Conservation (phyloP, 2,329 filamentous ascomycete genomes). For the Ceratocystis cacaofunesta region DNA sequence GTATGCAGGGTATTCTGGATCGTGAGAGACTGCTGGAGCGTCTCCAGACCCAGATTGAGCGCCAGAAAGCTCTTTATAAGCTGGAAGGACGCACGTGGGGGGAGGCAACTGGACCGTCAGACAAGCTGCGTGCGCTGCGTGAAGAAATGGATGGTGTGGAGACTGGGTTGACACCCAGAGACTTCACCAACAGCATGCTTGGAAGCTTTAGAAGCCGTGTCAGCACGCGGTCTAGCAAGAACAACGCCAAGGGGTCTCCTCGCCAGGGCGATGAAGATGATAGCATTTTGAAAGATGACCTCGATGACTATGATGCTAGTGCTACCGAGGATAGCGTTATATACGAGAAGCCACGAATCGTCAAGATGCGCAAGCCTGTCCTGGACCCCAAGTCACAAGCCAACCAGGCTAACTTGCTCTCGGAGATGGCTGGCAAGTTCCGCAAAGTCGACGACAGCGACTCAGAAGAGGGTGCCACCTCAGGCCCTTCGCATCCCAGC, state of each 20-base stretch:
- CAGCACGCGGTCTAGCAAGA: slow-evolving; percentile 36
- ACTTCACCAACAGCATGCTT: slow-evolving; percentile 59
- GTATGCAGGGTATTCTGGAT: slow-evolving; percentile 85
- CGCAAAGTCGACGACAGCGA: slow-evolving; percentile 46
- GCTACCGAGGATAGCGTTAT: slow-evolving; percentile 44
- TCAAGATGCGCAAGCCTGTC: slow-evolving; percentile 61
- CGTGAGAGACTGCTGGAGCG: slow-evolving; percentile 85
- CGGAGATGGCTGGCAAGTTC: slow-evolving; percentile 56
- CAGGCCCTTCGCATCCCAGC: slow-evolving; percentile 61
- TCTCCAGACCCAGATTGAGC: slow-evolving; percentile 85
- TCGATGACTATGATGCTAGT: slow-evolving; percentile 38
- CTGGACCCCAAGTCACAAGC: slow-evolving; percentile 49
- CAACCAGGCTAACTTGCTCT: slow-evolving; percentile 55
- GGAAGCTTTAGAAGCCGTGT: slow-evolving; percentile 53
- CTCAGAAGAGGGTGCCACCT: slow-evolving; percentile 57
- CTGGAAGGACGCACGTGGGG: slow-evolving; percentile 87
- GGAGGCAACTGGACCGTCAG: slow-evolving; percentile 65
- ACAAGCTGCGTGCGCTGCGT: slow-evolving; percentile 76
- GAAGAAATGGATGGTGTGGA: slow-evolving; percentile 74
- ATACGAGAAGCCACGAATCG: slow-evolving; percentile 64
- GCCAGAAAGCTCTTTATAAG: slow-evolving; percentile 95
- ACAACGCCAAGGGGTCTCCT: slow-evolving; percentile 34
- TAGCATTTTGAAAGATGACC: slow-evolving; percentile 28
- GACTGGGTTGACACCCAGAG: slow-evolving; percentile 30
- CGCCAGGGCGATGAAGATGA: slow-evolving; percentile 28